A percentile compares a stretch with the other conserved stretches of the same genome.
These are phyloP conservation scores for Fragaria nilgerrensis DNA, from an alignment of 306 rosid species.

Conservation along the genomic window DNA sequence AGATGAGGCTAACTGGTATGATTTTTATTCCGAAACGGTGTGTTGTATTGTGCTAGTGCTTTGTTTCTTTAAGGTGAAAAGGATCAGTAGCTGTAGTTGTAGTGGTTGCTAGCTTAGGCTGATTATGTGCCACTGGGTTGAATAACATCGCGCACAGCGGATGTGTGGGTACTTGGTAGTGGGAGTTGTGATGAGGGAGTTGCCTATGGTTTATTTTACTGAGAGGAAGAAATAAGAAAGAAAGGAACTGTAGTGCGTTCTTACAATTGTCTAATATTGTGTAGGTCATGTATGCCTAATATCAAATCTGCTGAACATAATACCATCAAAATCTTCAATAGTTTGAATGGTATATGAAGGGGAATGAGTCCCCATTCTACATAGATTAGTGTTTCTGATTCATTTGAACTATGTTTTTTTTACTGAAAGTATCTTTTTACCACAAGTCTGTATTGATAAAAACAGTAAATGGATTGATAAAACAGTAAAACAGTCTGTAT, in stretches of 20 bases:
- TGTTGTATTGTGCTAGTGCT: not conserved
- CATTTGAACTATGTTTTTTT: not conserved
- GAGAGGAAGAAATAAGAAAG: not conserved
- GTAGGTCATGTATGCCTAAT: not conserved
- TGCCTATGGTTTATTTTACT: not conserved
- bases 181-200: not conserved
- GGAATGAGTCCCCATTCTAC: not conserved
- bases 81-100: not conserved
- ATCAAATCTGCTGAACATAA: not conserved
- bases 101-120: not conserved
- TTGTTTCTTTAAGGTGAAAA: not conserved
- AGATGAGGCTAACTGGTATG: not conserved
- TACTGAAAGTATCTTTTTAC: not conserved
- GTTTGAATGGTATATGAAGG: conserved; percentile 1
- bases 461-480: no score
- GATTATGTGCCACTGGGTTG: not conserved
- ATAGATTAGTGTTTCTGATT: not conserved
- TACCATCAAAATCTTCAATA: not conserved
- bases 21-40: not conserved
- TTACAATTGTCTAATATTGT: not conserved
- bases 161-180: not conserved
- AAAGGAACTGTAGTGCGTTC: not conserved
- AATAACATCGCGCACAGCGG: not conserved
- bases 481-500: no score
- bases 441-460: not conserved